Conservation (phyloP, 108 stramenopile genomes). For the Cyclotella cryptica region DNA sequence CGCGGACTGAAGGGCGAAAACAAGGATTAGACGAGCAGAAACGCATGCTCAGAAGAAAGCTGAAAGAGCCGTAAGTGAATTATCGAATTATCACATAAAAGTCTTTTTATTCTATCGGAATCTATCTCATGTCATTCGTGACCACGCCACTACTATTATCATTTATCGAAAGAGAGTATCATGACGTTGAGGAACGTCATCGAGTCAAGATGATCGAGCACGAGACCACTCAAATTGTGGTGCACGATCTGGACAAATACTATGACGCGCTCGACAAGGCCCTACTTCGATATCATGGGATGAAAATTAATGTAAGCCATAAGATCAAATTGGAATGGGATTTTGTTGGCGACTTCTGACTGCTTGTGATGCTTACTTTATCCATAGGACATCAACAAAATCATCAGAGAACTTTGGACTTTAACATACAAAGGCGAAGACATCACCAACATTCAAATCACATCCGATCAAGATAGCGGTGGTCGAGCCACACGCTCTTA, state of each 20-base stretch:
- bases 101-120: neutral
- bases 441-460: slow-evolving; percentile 96
- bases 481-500: slow-evolving; percentile 76
- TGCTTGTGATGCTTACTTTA: too few species aligned
- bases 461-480: slow-evolving; percentile 86
- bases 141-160: neutral
- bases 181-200: slow-evolving; percentile 89
- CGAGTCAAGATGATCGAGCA: slow-evolving; percentile 85
- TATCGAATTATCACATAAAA: neutral
- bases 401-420: slow-evolving; percentile 96
- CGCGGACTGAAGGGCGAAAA: slow-evolving; percentile 66
- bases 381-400: slow-evolving; percentile 93
- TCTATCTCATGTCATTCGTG: neutral
- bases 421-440: slow-evolving; percentile 98
- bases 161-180: slow-evolving; percentile 64
- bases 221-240: slow-evolving; percentile 93
- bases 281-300: slow-evolving; percentile 88
- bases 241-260: slow-evolving; percentile 93
- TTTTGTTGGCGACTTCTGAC: too few species aligned
- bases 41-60: slow-evolving; percentile 63
- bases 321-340: neutral
- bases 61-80: slow-evolving; percentile 42
- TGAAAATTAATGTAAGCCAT: slow-evolving; percentile 84
- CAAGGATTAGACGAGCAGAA: slow-evolving; percentile 69
- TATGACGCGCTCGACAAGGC: slow-evolving; percentile 93